Evolutionary conservation across 2,329 filamentous ascomycete genomes (phyloP).

Genomic region (Alternaria triticimaculans): DNA sequence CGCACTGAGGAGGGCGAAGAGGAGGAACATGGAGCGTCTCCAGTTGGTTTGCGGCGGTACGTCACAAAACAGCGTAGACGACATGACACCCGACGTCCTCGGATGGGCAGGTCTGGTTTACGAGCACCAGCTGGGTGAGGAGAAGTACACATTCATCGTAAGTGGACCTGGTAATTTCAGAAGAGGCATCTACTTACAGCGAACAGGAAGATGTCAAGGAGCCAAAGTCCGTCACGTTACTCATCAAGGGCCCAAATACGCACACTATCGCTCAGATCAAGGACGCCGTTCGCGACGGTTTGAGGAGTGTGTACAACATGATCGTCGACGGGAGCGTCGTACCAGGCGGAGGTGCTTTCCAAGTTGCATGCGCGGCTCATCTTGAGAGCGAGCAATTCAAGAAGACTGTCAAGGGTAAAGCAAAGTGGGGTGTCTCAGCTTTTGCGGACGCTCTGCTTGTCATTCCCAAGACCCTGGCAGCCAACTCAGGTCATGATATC

Average conservation of each 20-base stretch:
- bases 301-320: constrained; percentile 98
- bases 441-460: constrained; percentile 94
- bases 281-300: constrained; percentile 91
- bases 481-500: constrained; percentile 94
- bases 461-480: constrained; percentile 96
- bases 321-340: constrained; percentile 98
- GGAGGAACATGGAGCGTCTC: constrained; percentile 98
- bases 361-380: constrained; percentile 88
- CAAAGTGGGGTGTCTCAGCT: constrained; percentile 92
- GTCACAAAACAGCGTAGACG: constrained; percentile 95
- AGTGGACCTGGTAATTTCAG: constrained; percentile 13
- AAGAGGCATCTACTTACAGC: constrained; percentile 24
- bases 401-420: constrained; percentile 95
- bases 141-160: constrained; percentile 94
- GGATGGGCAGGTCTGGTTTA: constrained; percentile 97
- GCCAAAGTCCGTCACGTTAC: constrained; percentile 93
- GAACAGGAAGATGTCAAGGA: constrained; percentile 89
- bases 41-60: constrained; percentile 92
- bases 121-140: constrained; percentile 95
- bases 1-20: constrained; percentile 90
- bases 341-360: constrained; percentile 92
- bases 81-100: constrained; percentile 83
- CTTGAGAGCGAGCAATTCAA: constrained; percentile 85
- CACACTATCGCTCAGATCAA: constrained; percentile 98
- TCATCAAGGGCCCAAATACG: constrained; percentile 97